Base-by-base conservation (phyloP, 2,329 filamentous ascomycete species). In the Colletotrichum kahawae region DNA sequence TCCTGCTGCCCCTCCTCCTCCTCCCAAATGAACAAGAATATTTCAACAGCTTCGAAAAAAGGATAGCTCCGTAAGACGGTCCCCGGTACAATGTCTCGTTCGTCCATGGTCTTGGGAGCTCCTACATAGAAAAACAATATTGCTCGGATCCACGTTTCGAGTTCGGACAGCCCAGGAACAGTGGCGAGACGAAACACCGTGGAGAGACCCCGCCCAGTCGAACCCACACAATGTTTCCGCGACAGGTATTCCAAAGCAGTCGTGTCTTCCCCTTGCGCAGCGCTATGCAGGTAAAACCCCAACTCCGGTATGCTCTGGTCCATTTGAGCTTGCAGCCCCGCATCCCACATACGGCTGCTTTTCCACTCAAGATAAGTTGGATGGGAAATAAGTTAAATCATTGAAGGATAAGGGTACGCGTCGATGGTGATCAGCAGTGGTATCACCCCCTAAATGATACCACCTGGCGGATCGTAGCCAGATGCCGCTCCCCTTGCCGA, bases 401-500 rank as follows among this genome's bases (percentile, higher is more conserved):
- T 65, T 27, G 29, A 67, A 59, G 63, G 69, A 31, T 48, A 67
- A 59, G 69, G 69, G 48, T 48, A 59, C 31, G 34, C 34, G 51
- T 75, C 72, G 56, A 70, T 57, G 31, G 69, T 74, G 65, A 76
- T 70, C 70, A 74, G 48, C 36, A 76, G 65, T 59, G 74, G 74
- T 76, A 74, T 71, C 62, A 33, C 62, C 33, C 67, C 71, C 74
- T 78, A 92, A 81, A 92, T 92, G 78, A 92, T 92, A 57, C 90
- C 90, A 54, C 90, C 90, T 3, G 90, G 90, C 21, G 90, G 90
- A 78, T 91, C 90, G 78, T 91, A 92, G 29, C 85, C 86, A 29
- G 84, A 84, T 21, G 85, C 84, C 13, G 83, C 83, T 18, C 89
- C 88, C 68, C 88, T 84, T 2, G 83, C 81, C 8, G 78, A 78